A percentile compares a stretch with the other conserved stretches of the same genome.
phyloP scores from a whole-genome alignment of 106 monocot species.

The Xerophyta viscosa region DNA sequence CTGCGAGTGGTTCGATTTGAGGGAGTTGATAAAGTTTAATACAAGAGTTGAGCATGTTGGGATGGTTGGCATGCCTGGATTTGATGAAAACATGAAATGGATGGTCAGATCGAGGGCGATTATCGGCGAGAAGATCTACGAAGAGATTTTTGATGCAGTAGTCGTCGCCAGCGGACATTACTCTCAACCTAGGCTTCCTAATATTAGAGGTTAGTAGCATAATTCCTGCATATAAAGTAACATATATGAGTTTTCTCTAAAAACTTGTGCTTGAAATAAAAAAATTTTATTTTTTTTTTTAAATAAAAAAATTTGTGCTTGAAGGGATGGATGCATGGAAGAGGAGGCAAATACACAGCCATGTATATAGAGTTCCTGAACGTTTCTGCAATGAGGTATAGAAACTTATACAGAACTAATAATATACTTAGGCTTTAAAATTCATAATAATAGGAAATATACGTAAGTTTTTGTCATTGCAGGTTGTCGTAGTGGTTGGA shows the following conservation, averaged over 20 bases:
- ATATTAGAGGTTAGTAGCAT: constrained; percentile 35
- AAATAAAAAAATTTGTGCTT: background rate
- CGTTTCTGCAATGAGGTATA: constrained; percentile 39
- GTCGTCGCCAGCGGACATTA: constrained; percentile 63
- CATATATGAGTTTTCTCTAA: no score
- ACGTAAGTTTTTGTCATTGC: no score
- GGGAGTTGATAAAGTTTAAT: constrained; percentile 46
- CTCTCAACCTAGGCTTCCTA: constrained; percentile 45
- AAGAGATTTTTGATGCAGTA: constrained; percentile 67
- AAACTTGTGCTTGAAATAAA: no score
- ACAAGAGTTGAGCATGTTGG: constrained; percentile 51
- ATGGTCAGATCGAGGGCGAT: constrained; percentile 29
- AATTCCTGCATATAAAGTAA: background rate
- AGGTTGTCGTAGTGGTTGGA: constrained; percentile 58
- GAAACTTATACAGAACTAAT: no score
- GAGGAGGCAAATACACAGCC: constrained; percentile 56
- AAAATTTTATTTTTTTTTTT: no score
- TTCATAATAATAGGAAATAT: no score
- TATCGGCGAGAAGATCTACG: constrained; percentile 4
- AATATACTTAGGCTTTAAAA: no score
- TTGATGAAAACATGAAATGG: constrained; percentile 27
- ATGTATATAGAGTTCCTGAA: constrained; percentile 61
- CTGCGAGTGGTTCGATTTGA: constrained; percentile 32
- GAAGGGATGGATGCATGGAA: constrained; percentile 55
- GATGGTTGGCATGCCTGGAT: constrained; percentile 5